These are phyloP conservation scores for Fusarium foetens DNA, from an alignment of 2,329 filamentous ascomycete species.

Conservation along the genomic window DNA sequence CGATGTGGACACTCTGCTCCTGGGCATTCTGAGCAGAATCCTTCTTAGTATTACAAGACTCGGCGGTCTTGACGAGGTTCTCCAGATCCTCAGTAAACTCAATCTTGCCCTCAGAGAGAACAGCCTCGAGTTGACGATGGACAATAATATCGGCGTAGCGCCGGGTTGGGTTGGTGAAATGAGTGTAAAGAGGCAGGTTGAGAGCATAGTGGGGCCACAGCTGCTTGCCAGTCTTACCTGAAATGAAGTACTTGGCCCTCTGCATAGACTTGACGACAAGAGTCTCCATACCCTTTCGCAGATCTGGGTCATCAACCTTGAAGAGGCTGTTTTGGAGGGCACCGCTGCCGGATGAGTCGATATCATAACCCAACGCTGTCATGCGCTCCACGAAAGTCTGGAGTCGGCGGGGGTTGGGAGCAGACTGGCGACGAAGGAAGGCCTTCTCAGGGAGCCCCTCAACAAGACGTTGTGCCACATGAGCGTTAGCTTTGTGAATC, in stretches of 20 bases:
- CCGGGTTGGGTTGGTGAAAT: constrained; percentile 95
- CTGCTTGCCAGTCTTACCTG: constrained; percentile 80
- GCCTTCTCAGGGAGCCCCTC: constrained; percentile 89
- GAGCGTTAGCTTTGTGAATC: constrained; percentile 89
- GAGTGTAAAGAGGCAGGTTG: constrained; percentile 93
- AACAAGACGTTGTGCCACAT: constrained; percentile 86
- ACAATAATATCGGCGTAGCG: constrained; percentile 96
- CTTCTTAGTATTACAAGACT: constrained; percentile 98
- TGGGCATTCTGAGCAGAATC: constrained; percentile 97
- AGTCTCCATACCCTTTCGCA: constrained; percentile 98
- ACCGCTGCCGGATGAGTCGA: constrained; percentile 90
- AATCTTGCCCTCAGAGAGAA: constrained; percentile 81
- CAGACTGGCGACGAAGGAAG: constrained; percentile 84
- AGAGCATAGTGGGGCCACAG: constrained; percentile 89
- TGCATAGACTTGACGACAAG: constrained; percentile 94
- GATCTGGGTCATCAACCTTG: constrained; percentile 86
- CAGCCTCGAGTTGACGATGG: constrained; percentile 90
- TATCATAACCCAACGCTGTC: constrained; percentile 87
- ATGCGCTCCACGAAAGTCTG: constrained; percentile 93
- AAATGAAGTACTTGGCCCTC: constrained; percentile 93
- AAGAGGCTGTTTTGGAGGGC: constrained; percentile 94
- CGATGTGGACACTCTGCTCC: constrained; percentile 98
- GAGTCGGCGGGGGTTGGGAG: constrained; percentile 88
- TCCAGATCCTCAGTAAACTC: constrained; percentile 93
- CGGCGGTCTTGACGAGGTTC: constrained; percentile 87